Base-by-base conservation (phyloP, 495 filamentous ascomycete genomes). In the Zalerion maritima region DNA sequence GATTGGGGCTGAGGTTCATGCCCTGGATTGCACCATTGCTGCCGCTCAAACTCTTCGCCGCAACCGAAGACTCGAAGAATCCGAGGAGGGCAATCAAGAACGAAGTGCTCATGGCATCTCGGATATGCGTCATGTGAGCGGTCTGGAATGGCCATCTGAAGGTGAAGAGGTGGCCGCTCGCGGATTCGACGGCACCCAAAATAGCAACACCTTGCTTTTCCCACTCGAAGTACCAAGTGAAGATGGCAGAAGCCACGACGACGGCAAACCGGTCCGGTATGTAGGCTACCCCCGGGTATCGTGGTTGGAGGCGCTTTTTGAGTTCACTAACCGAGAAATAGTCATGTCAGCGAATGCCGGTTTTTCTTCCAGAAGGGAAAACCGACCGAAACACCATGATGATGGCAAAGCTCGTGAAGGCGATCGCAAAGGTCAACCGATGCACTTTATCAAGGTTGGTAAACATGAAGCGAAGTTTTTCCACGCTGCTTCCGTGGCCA, bases 31-130 rank as follows among this genome's bases (percentile, higher is more conserved):
- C 74, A 12, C 62, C 59, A 26, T 75, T 72, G 10, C 52, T 55
- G 6, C 61, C 64, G 5, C 77, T 80, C 2, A 99, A 55, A 33
- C 77, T 81, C 54, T 96, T 96, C 18, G 89, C 91, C 1, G 89
- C 89, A n/a, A 99, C 84, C 0, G 85, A 92, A 15, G 82, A 92
- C 58, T 99, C 89, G 42, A 99, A 99, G 62, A 99, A 99, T 12
- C 89, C 89, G 5, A 99, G 71, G 13, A 99, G 62, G 3, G 85
- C 82, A 32, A 99, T 94, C 18, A 96, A 60, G 41, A 99, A 92
- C 0, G 89, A 77, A 1, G 91, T 94, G 34, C 79, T 75, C 67
- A 94, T 75, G 9, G 84, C 78, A 31, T 85, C 77, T n/a, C 75
- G 72, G 23, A 93, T 73, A 43, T 93, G 73, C 9, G 73, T 65